Evolutionary conservation across 2,329 filamentous ascomycete genomes (phyloP).

Genomic region (Elsinoe batatas): DNA sequence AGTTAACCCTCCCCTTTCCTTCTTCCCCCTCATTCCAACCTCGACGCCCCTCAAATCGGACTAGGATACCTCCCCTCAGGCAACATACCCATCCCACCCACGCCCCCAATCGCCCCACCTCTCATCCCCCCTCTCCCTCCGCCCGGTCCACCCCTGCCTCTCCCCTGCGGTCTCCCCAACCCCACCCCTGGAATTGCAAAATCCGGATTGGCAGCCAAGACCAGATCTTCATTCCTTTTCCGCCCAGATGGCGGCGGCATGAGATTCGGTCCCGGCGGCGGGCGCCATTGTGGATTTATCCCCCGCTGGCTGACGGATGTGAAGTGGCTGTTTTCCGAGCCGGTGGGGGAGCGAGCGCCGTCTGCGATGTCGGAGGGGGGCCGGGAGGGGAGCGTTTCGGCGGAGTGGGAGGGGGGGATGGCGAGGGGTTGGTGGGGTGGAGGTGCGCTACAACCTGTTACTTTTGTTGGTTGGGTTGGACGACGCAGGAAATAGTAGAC

Average conservation of each 20-base stretch:
- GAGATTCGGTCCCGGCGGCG: conserved; percentile 36
- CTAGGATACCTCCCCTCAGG: conserved; percentile 13
- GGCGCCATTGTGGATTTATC: conserved; percentile 78
- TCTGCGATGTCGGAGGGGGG: conserved; percentile 58
- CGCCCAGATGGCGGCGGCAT: conserved; percentile 14
- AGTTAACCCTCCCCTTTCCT: too few species aligned
- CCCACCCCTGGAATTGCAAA: conserved; percentile 57
- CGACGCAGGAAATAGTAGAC: background rate
- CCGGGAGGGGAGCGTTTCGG: conserved; percentile 42
- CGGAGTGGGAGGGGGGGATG: conserved; percentile 32
- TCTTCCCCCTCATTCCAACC: background rate
- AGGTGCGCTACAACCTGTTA: conserved; percentile 12
- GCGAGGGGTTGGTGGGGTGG: conserved; percentile 25
- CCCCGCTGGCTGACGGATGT: conserved; percentile 84
- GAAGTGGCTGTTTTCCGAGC: conserved; percentile 72
- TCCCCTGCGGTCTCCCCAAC: conserved; percentile 22
- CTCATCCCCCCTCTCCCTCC: conserved; percentile 25
- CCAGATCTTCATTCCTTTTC: conserved; percentile 48
- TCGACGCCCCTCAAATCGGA: background rate
- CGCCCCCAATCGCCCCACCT: conserved; percentile 14
- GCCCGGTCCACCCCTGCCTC: conserved; percentile 24
- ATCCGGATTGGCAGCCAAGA: conserved; percentile 74
- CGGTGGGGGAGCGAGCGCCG: conserved; percentile 58
- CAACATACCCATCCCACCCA: conserved; percentile 17
- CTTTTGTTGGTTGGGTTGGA: conserved; percentile 1